Evolutionary conservation across 2,329 filamentous ascomycete genomes (phyloP), one percentile per base, ranked within the genome.

Genomic region (Beauveria caledonica): DNA sequence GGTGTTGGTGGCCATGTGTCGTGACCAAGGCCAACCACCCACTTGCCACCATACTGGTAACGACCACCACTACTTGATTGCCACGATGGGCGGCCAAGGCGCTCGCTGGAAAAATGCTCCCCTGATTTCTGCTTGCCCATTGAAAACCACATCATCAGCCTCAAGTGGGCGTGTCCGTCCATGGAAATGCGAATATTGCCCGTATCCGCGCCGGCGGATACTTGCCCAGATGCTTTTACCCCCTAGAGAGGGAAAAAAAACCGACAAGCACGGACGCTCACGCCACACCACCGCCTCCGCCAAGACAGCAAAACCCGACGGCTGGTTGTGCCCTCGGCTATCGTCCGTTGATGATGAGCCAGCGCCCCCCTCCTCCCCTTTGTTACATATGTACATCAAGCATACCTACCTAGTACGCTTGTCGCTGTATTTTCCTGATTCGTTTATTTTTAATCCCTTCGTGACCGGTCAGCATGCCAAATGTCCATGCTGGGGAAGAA

Each of bases 141-240:
- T 33, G 29, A 33, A 33, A 33, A 33, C 10, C 9, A 3, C 9
- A 3, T 33, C 29, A 33, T 48, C 6, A 25, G 21, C 21, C 23
- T n/a, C 19, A 33, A 33, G 29, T 23, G 10, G 29, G 13, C 33
- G 27, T 40, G 17, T 36, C 10, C 23, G 50, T 17, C 15, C 15
- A n/a, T 46, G 40, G 29, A 33, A 33, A 33, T 21, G 17, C 25
- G 42, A 11, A 13, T 40, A 36, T 58, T 45, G 33, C 36, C 29
- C 17, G 36, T 58, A 58, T 58, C 55, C 45, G 17, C 45, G 33
- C 45, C 55, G 33, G 55, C 55, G 45, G 55, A 58, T 58, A n/a
- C n/a, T n/a, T n/a, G n/a, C n/a, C n/a, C n/a, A 40, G 55, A 58
- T 58, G 48, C 29, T 33, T 13, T 3, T 5, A 15, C 17, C 33